Percentiles rank a stretch among this genome's conserved stretches.
phyloP scores from a whole-genome alignment of 805 yeast genomes.

The Dipodascus albidus region DNA sequence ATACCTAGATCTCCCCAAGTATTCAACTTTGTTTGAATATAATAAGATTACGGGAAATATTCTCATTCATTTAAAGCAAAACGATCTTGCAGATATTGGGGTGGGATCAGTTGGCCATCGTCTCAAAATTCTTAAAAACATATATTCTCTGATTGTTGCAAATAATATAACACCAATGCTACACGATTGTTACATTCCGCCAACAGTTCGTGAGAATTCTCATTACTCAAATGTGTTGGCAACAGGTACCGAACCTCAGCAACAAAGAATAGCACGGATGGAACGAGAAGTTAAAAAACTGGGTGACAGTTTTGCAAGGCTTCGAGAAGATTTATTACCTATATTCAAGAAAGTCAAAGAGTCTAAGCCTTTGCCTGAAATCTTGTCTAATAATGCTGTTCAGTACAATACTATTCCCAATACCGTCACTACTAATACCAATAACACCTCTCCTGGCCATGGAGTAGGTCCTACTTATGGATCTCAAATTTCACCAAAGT shows the following conservation, averaged over 20 bases:
- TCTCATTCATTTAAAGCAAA: slow-evolving; percentile 54
- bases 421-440: background rate
- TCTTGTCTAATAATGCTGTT: too few relatives aligned
- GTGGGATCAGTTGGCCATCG: slow-evolving; percentile 42
- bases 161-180: slow-evolving; percentile 13
- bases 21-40: slow-evolving; percentile 22
- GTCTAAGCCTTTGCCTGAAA: slow-evolving; percentile 43
- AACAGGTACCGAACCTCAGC: slow-evolving; percentile 7
- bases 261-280: slow-evolving; percentile 22
- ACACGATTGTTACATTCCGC: slow-evolving; percentile 22
- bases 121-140: slow-evolving; percentile 45
- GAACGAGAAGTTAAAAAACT: slow-evolving; percentile 32
- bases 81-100: slow-evolving; percentile 67
- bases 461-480: too few relatives aligned
- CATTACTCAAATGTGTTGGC: background rate
- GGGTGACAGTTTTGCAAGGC: slow-evolving; percentile 41
- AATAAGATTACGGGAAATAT: slow-evolving; percentile 66
- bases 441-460: too few relatives aligned
- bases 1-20: slow-evolving; percentile 13
- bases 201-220: slow-evolving; percentile 20
- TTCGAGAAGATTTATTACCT: slow-evolving; percentile 57
- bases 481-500: background rate
- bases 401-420: too few relatives aligned
- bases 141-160: slow-evolving; percentile 39
- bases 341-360: slow-evolving; percentile 52